A percentile compares a stretch with the other conserved stretches of the same genome.
These are phyloP conservation scores for Penicillium nordicum DNA, from an alignment of 2,329 filamentous ascomycete genomes.

Conservation along the genomic window DNA sequence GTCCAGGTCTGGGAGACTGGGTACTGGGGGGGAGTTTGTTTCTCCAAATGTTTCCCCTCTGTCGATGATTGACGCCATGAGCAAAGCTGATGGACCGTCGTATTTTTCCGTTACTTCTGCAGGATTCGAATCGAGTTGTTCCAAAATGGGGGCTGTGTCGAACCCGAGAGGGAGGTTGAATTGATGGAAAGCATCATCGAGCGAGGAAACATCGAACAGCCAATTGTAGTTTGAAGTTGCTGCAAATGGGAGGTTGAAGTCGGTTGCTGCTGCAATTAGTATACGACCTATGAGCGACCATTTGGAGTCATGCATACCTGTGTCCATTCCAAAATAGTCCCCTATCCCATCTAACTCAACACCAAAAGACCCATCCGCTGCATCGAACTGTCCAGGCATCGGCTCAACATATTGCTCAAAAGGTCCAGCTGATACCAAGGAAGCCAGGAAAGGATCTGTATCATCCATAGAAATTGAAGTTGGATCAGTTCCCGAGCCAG, in stretches of 20 bases:
- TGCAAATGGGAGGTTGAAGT: constrained; percentile 64
- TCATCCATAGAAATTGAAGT: constrained; percentile 25
- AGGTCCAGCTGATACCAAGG: constrained; percentile 31
- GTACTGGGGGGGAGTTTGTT: background rate
- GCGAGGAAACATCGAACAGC: constrained; percentile 51
- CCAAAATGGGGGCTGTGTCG: constrained; percentile 24
- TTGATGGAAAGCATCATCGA: constrained; percentile 37
- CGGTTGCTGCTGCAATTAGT: constrained; percentile 45
- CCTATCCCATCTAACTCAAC: constrained; percentile 33
- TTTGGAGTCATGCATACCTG: constrained; percentile 33
- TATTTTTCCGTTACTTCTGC: constrained; percentile 7
- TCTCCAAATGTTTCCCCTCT: background rate
- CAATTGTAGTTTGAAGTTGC: constrained; percentile 62
- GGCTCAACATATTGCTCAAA: constrained; percentile 35
- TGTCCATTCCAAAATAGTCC: constrained; percentile 59
- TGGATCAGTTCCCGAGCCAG: constrained; percentile 24
- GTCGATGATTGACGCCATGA: constrained; percentile 26
- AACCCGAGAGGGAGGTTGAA: constrained; percentile 25
- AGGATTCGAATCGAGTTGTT: constrained; percentile 9
- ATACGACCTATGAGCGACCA: too few relatives aligned
- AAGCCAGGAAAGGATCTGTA: constrained; percentile 28
- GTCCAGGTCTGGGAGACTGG: constrained; percentile 23
- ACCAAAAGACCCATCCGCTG: constrained; percentile 32
- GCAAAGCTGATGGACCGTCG: constrained; percentile 23
- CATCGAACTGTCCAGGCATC: constrained; percentile 34